Evolutionary conservation across 345 rosid genomes (phyloP).

Genomic region (Arabidopsis suecica): DNA sequence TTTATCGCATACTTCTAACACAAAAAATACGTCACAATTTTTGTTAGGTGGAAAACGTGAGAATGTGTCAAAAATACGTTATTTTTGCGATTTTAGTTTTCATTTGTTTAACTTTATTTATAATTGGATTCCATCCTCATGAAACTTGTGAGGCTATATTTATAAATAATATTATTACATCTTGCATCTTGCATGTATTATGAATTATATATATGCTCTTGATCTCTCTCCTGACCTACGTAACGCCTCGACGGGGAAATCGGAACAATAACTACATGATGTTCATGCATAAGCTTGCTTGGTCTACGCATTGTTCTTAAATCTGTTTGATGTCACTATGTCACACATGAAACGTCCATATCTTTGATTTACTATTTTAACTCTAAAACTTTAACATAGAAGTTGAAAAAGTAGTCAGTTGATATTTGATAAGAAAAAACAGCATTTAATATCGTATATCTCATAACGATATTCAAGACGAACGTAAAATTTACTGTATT

Average conservation of each 20-base stretch:
- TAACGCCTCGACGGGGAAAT: background rate
- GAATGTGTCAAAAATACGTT: background rate
- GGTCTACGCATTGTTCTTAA: background rate
- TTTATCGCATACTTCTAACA: background rate
- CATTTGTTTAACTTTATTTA: background rate
- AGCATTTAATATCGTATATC: too few relatives aligned
- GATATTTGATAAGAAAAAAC: too few relatives aligned
- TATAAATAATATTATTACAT: background rate
- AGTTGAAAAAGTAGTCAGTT: background rate
- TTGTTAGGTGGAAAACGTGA: slow-evolving; percentile 8
- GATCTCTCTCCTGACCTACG: background rate
- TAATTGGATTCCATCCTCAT: background rate
- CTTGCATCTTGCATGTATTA: background rate
- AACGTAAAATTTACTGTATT: too few relatives aligned
- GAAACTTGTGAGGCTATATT: background rate
- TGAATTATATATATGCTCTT: background rate
- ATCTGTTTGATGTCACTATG: background rate
- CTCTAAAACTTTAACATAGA: background rate
- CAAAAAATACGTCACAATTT: background rate
- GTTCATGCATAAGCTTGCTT: background rate
- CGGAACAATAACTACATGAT: background rate
- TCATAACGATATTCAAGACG: background rate
- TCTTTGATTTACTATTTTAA: background rate
- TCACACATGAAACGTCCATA: background rate
- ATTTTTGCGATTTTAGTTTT: background rate